A percentile compares a stretch with the other conserved stretches of the same genome.
Evolutionary conservation across 2,329 filamentous ascomycete species (phyloP).

Genomic region (Cladosporium halotolerans): DNA sequence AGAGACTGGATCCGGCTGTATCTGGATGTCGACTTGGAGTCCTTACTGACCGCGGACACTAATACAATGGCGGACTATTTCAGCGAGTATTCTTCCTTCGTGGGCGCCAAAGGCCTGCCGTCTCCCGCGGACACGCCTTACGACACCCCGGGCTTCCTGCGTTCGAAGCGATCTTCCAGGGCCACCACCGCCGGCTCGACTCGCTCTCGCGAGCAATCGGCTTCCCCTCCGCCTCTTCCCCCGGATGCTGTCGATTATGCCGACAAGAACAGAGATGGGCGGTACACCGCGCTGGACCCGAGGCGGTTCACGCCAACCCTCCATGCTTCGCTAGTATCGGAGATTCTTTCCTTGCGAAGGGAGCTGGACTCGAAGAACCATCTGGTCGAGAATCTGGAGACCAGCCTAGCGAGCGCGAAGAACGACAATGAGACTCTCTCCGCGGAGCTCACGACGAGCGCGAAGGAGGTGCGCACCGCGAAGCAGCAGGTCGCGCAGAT

Average conservation of each 20-base stretch:
- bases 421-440: conserved; percentile 69
- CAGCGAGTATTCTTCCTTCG: conserved; percentile 38
- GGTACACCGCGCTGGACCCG: conserved; percentile 68
- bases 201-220: conserved; percentile 57
- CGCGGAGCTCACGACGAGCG: conserved; percentile 53
- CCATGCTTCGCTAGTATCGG: conserved; percentile 88
- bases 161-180: conserved; percentile 60
- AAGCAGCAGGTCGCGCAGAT: conserved; percentile 81
- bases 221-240: conserved; percentile 53
- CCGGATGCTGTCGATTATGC: conserved; percentile 35
- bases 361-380: conserved; percentile 87
- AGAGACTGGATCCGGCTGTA: conserved; percentile 2
- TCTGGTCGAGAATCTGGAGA: conserved; percentile 79
- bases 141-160: conserved; percentile 46
- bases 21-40: conserved; percentile 2
- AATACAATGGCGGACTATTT: conserved; percentile 38
- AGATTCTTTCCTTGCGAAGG: conserved; percentile 78
- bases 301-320: conserved; percentile 90
- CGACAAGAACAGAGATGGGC: conserved; percentile 45
- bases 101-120: conserved; percentile 55
- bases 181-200: conserved; percentile 43
- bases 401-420: conserved; percentile 61
- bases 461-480: conserved; percentile 71
- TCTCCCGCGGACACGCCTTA: conserved; percentile 68
- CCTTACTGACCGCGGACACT: neutral